Base-by-base conservation (phyloP, 2,329 filamentous ascomycete species). In the Alternaria brassicicola region DNA sequence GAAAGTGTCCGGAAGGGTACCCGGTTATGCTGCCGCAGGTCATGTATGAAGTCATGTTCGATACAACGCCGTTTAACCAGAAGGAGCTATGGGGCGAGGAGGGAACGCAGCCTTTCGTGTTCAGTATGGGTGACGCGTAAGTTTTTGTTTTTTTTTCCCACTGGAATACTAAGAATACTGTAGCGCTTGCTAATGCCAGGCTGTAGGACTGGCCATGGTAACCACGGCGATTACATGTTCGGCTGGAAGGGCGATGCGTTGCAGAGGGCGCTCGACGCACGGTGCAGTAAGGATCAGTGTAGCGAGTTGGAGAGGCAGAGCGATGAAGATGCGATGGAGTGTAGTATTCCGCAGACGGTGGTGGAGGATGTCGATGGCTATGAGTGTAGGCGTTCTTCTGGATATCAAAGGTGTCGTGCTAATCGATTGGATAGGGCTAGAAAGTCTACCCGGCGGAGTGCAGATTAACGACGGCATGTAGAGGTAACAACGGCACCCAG, bases 11-110 rank as follows among this genome's bases (percentile, higher is more conserved):
- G 1, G 68, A 74, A 0, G 74, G 73, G 0, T 78, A 79, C 70
- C 80, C 80, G 0, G 75, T 83, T 8, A 70, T 76, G 28, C 78
- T 81, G 55, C 80, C 81, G 9, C 80, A 83, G 70, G 63, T 82
- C 13, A 80, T 80, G 55, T 80, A 78, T 63, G 80, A 82, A 67
- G 78, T 81, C 3, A 78, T 82, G 61, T 82, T 79, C 72, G 79
- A 82, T 63, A 82, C 71, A 7, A 63, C 54, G 28, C 62, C 67
- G 38, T 76, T 68, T 52, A 72, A 74, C 48, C 48, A 70, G 30
- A 59, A 65, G 42, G 61, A 61, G 2, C 17, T 69, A 6, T 73
- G 70, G 67, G 63, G 63, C 12, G 61, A 62, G 25, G 64, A 74
- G 47, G 70, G 69, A 6, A 71, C 64, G 12, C 70, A 74, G 57